Conservation (phyloP, 2,329 filamentous ascomycete genomes). For the Microsporum ferrugineum region DNA sequence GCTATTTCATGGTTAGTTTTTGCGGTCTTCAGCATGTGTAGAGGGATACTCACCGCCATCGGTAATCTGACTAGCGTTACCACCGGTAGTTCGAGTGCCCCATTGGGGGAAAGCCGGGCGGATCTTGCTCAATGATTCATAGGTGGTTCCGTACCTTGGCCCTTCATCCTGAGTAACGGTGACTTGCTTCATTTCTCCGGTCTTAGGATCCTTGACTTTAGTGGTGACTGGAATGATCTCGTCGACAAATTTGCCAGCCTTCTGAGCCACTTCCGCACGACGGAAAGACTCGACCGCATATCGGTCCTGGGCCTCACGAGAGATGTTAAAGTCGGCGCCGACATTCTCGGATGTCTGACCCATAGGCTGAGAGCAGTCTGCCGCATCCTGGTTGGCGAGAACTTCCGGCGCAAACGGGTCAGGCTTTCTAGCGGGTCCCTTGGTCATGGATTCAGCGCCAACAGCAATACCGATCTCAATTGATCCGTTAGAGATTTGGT, state of each 20-base stretch:
- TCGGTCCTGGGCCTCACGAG: conserved; percentile 67
- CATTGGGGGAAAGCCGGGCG: conserved; percentile 82
- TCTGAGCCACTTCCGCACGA: conserved; percentile 79
- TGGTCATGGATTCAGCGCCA: conserved; percentile 81
- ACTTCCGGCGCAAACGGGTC: conserved; percentile 66
- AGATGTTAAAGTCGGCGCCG: conserved; percentile 75
- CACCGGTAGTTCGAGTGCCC: conserved; percentile 75
- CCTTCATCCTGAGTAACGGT: conserved; percentile 81
- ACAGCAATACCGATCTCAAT: conserved; percentile 83
- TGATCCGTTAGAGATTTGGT: conserved; percentile 65
- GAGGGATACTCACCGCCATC: conserved; percentile 56
- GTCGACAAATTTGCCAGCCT: conserved; percentile 80
- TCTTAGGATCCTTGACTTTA: conserved; percentile 71
- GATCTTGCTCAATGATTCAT: conserved; percentile 70
- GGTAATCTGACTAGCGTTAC: conserved; percentile 89
- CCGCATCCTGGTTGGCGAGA: conserved; percentile 61
- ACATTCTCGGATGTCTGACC: conserved; percentile 97
- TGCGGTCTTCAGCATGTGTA: not conserved
- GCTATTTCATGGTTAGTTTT: conserved; percentile 8
- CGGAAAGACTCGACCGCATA: conserved; percentile 82
- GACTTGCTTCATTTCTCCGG: conserved; percentile 63
- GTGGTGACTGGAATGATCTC: conserved; percentile 86
- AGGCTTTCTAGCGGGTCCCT: conserved; percentile 57
- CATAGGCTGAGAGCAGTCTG: conserved; percentile 90
- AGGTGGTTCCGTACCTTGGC: conserved; percentile 79